Evolutionary conservation across 1,284 basidiomycete species (phyloP).

Genomic region (Phenoliferia sp.): DNA sequence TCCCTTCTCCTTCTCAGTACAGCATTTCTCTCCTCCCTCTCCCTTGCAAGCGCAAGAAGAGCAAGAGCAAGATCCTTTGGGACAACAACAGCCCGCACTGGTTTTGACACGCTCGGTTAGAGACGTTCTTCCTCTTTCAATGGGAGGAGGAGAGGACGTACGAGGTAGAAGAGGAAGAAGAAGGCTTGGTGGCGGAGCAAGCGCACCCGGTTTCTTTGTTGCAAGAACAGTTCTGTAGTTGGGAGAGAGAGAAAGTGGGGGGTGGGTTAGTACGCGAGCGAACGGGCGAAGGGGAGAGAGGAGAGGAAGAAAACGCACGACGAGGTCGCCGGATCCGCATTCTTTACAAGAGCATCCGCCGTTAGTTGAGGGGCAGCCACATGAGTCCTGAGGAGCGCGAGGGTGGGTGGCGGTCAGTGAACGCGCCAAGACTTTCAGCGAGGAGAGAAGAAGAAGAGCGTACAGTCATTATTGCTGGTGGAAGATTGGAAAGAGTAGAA

Average conservation of each 20-base stretch:
- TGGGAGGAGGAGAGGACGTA: neutral
- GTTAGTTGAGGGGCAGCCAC: neutral
- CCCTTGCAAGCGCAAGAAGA: conserved; percentile 4
- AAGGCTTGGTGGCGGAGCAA: too few relatives aligned
- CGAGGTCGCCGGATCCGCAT: neutral
- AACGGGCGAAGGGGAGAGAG: neutral
- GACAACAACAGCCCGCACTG: neutral
- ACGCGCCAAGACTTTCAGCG: too few relatives aligned
- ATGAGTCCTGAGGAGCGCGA: neutral
- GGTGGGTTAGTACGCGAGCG: neutral
- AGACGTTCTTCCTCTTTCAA: too few relatives aligned
- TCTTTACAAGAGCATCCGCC: neutral
- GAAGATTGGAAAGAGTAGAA: too few relatives aligned
- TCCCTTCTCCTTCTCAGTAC: neutral
- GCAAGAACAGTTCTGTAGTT: conserved; percentile 11
- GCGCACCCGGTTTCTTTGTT: conserved; percentile 2
- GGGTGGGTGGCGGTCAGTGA: neutral
- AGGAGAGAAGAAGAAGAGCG: too few relatives aligned
- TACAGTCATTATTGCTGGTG: too few relatives aligned
- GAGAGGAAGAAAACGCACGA: neutral
- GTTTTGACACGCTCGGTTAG: neutral
- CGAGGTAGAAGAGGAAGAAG: too few relatives aligned
- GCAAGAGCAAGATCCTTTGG: conserved; percentile 8
- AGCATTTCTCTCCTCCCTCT: neutral
- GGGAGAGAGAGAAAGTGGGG: too few relatives aligned